Conservation (phyloP, 176 grass and related monocot genomes). For the Triticum urartu region DNA sequence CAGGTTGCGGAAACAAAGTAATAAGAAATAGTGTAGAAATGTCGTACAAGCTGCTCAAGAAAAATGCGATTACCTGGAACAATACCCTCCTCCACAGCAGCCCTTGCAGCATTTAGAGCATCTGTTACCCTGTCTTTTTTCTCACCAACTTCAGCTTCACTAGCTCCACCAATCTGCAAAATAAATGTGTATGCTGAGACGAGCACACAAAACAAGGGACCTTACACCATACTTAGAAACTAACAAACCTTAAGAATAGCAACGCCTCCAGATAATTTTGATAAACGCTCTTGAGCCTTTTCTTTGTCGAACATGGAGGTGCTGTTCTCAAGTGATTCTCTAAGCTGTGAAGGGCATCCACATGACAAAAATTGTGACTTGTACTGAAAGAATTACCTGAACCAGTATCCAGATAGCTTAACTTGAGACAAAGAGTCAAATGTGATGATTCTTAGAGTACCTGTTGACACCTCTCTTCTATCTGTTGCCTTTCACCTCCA, state of each 20-base stretch:
- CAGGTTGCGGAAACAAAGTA: background rate
- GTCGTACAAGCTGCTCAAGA: background rate
- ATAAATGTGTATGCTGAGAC: constrained; percentile 4
- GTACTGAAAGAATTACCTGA: background rate
- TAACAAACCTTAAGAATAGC: constrained; percentile 79
- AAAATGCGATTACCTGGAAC: constrained; percentile 61
- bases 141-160: constrained; percentile 91
- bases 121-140: constrained; percentile 96
- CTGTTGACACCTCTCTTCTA: constrained; percentile 83
- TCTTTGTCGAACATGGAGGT: constrained; percentile 92
- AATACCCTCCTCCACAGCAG: constrained; percentile 89
- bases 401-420: constrained; percentile 22
- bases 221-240: constrained; percentile 11
- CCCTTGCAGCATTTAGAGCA: constrained; percentile 83
- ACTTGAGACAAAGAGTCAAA: background rate
- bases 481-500: constrained; percentile 71
- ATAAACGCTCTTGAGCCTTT: constrained; percentile 86
- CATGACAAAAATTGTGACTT: constrained; percentile 11
- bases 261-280: constrained; percentile 93
- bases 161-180: constrained; percentile 87
- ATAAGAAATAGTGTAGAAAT: background rate
- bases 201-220: constrained; percentile 3
- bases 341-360: constrained; percentile 59
- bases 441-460: constrained; percentile 35
- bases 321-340: constrained; percentile 73